Base-by-base conservation (phyloP, 768 basidiomycete species). In the Lactarius sanguifluus region DNA sequence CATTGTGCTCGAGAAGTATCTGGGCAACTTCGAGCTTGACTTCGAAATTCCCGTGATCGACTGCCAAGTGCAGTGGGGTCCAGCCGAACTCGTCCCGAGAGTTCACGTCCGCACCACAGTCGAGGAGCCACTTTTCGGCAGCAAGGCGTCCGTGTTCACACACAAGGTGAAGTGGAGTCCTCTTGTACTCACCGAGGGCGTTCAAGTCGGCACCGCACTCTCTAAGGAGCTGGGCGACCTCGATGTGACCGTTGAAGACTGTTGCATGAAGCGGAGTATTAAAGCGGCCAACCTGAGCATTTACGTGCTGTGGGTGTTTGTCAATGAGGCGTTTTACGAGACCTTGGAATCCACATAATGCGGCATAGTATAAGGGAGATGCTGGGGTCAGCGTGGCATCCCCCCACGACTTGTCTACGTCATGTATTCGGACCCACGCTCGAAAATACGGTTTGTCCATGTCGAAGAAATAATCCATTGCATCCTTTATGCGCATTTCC, bases 221-320 rank as follows among this genome's bases (percentile, higher is more conserved):
- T 4, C 23, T 3, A 1, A 47, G 47, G 0, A 47, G 10, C 9
- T n/a, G n/a, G 1, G 10, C n/a, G 23, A 47, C 47, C 9, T 47
- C 47, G 5, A 47, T 12, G n/a, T 47, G 10, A 5, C 41, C n/a
- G 4, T 23, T 12, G 12, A 23, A 5, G n/a, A 23, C 2, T 1
- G 12, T 2, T 10, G 20, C n/a, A 47, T 47, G n/a, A 10, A 47
- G 23, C 12, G n/a, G n/a, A 23, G 47, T 47, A 0, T n/a, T 10
- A 10, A 3, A 5, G 8, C 0, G n/a, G 7, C 47, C 47, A 10
- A 0, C 1, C 2, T 12, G n/a, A n/a, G 8, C 2, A 23, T 3
- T n/a, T n/a, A 47, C 4, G 0, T 12, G 9, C 1, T 47, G 47
- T 47, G 47, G 47, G 3, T 47, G 20, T 5, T 47, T 47, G 47